A percentile compares a stretch with the other conserved stretches of the same genome.
phyloP scores from a whole-genome alignment of 495 filamentous ascomycete genomes.

The Ramalina peruviana region DNA sequence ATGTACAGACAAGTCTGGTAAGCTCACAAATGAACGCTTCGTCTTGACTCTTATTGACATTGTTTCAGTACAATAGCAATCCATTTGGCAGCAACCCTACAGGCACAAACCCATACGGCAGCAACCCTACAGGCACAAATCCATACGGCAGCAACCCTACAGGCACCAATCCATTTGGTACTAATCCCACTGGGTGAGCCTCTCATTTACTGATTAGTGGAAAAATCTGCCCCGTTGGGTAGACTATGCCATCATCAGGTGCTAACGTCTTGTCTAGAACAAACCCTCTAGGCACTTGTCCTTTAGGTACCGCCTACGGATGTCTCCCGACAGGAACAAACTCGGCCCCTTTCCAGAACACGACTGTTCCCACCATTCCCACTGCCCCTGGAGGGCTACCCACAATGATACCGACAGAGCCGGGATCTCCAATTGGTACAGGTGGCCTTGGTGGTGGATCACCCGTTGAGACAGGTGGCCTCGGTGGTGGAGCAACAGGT shows the following conservation, averaged over 20 bases:
- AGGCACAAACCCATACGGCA: neutral
- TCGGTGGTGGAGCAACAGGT: neutral
- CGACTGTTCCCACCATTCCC: neutral
- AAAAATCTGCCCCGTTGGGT: too few species aligned
- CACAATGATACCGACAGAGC: neutral
- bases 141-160: neutral
- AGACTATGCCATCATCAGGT: too few species aligned
- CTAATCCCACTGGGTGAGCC: neutral
- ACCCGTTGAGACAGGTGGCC: neutral
- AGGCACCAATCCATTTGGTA: slow-evolving; percentile 1
- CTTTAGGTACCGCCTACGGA: slow-evolving; percentile 3
- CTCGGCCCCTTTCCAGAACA: neutral
- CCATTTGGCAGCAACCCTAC: neutral
- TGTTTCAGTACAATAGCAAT: neutral
- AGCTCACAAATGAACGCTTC: too few species aligned
- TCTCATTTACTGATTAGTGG: too few species aligned
- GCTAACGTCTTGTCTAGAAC: neutral
- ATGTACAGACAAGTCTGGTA: too few species aligned
- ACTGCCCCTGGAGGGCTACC: neutral
- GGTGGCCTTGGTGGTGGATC: neutral
- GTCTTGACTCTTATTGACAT: too few species aligned
- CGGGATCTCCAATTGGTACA: neutral
- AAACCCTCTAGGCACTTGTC: neutral
- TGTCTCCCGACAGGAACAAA: neutral
- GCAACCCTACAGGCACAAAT: neutral